These are phyloP conservation scores for Penstemon eatonii DNA, from an alignment of 257 asterid species.

Conservation along the genomic window DNA sequence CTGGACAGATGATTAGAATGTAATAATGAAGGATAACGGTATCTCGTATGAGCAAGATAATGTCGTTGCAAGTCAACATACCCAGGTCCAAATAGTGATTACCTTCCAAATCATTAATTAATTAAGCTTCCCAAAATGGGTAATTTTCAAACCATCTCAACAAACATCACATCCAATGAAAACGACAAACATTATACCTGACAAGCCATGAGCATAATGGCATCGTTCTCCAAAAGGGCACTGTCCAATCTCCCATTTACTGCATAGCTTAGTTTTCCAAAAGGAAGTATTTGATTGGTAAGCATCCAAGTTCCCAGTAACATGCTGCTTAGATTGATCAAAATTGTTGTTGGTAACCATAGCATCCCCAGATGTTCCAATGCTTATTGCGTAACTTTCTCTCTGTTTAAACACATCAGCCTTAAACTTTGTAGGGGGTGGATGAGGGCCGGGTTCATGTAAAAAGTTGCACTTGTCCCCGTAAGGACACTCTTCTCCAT, in stretches of 20 bases:
- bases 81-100: too few relatives aligned
- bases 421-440: conserved; percentile 32
- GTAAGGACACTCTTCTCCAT: conserved; percentile 84
- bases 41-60: too few relatives aligned
- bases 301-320: conserved; percentile 25
- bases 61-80: too few relatives aligned
- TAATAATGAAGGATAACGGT: too few relatives aligned
- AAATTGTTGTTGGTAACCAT: conserved; percentile 30
- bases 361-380: conserved; percentile 38
- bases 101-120: too few relatives aligned
- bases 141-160: too few relatives aligned
- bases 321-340: conserved; percentile 31
- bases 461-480: conserved; percentile 82
- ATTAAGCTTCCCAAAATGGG: too few relatives aligned
- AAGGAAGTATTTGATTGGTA: conserved; percentile 27
- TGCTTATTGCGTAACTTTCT: conserved; percentile 69
- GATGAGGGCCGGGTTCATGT: conserved; percentile 48
- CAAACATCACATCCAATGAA: neutral
- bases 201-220: conserved; percentile 73
- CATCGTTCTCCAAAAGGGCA: conserved; percentile 77
- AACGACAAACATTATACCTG: conserved; percentile 48
- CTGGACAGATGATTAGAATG: too few relatives aligned
- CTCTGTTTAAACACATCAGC: conserved; percentile 49
- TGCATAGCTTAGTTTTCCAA: conserved; percentile 72
- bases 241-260: conserved; percentile 79